Percentiles rank a stretch among this genome's conserved stretches.
phyloP scores from a whole-genome alignment of 352 stramenopile genomes.

The Globisporangium parvum region DNA sequence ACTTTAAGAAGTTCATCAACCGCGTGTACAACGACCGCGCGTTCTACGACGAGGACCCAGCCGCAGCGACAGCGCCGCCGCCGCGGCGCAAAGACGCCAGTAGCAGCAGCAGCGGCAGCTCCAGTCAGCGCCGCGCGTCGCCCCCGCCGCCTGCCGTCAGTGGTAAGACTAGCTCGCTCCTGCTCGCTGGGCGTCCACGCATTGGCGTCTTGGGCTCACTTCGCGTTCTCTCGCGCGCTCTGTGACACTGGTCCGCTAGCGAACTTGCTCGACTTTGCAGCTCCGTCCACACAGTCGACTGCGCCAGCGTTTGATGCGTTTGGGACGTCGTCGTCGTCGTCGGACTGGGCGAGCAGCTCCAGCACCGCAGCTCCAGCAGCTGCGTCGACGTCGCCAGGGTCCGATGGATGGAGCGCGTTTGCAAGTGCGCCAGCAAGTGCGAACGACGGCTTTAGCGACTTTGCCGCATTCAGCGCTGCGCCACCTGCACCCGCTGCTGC shows the following conservation, averaged over 20 bases:
- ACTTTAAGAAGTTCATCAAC: slow-evolving; percentile 86
- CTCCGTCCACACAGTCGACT: slow-evolving; percentile 19
- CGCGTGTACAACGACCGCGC: slow-evolving; percentile 76
- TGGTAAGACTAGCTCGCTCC: slow-evolving; percentile 3
- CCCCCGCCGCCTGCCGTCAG: slow-evolving; percentile 1
- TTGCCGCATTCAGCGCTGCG: slow-evolving; percentile 33
- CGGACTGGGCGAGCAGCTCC: neutral
- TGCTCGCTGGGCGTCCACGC: too few relatives aligned
- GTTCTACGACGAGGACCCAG: slow-evolving; percentile 59
- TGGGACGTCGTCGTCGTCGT: neutral
- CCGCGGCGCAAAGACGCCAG: slow-evolving; percentile 1
- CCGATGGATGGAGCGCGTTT: slow-evolving; percentile 24
- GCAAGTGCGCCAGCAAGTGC: slow-evolving; percentile 17
- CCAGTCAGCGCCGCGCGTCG: slow-evolving; percentile 6
- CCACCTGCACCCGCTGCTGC: slow-evolving; percentile 14
- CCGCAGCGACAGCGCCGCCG: neutral
- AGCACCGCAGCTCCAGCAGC: slow-evolving; percentile 7
- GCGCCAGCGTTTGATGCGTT: slow-evolving; percentile 41
- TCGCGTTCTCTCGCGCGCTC: neutral
- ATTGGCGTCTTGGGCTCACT: too few relatives aligned
- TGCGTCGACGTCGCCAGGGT: slow-evolving; percentile 9
- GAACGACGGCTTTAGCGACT: slow-evolving; percentile 38
- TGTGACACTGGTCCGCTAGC: neutral
- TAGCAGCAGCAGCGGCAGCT: slow-evolving; percentile 1
- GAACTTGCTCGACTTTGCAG: slow-evolving; percentile 59